Evolutionary conservation across 495 filamentous ascomycete species (phyloP).

Genomic region (Aspergillus homomorphus): DNA sequence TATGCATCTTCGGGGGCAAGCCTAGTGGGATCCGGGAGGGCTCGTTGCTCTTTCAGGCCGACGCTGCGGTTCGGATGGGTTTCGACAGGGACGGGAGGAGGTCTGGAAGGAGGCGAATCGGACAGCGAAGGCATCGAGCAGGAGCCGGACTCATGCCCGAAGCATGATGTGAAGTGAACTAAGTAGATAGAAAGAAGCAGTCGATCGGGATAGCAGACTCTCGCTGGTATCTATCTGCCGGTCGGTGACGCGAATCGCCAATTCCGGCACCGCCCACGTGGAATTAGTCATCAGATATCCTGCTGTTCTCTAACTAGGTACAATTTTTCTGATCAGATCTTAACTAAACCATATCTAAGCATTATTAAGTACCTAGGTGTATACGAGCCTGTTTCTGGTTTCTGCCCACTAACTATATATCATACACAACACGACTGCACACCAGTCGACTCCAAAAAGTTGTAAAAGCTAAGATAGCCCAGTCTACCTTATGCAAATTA

Average conservation of each 20-base stretch:
- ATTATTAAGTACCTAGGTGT: too few relatives aligned
- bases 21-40: conserved; percentile 53
- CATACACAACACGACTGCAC: too few relatives aligned
- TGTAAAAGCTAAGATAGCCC: too few relatives aligned
- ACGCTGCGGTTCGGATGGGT: conserved; percentile 42
- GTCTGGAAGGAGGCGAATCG: conserved; percentile 32
- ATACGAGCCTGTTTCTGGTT: too few relatives aligned
- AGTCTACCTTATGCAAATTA: too few relatives aligned
- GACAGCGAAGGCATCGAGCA: conserved; percentile 43
- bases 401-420: too few relatives aligned
- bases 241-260: background rate
- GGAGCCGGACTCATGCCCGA: conserved; percentile 26
- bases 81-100: conserved; percentile 45
- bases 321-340: too few relatives aligned
- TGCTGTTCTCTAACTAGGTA: background rate
- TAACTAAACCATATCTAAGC: too few relatives aligned
- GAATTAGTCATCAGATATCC: conserved; percentile 9
- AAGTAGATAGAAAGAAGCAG: background rate
- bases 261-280: conserved; percentile 1
- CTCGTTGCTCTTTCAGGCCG: conserved; percentile 41
- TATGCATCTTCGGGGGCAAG: conserved; percentile 85
- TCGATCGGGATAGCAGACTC: background rate
- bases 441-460: too few relatives aligned
- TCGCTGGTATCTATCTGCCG: too few relatives aligned
- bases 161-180: conserved; percentile 27